Evolutionary conservation across 148 eudicot species (phyloP).

Genomic region (Rheum nobile): DNA sequence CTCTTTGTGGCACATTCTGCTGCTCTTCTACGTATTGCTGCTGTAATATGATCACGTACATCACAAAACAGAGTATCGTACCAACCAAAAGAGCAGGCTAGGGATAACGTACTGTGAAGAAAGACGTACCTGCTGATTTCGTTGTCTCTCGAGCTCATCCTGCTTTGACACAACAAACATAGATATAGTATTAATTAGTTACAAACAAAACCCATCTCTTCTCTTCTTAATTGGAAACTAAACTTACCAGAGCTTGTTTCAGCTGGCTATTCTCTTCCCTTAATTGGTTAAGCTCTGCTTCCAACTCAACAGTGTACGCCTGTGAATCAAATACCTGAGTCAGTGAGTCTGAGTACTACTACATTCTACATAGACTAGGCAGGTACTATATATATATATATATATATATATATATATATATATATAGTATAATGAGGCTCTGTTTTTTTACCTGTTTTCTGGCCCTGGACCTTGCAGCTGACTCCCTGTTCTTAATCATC

Average conservation of each 20-base stretch:
- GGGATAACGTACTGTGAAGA: no score
- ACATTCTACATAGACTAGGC: no score
- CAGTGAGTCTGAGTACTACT: no score
- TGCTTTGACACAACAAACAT: conserved; percentile 12
- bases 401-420: no score
- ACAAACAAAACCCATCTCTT: neutral
- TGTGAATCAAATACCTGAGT: conserved; percentile 13
- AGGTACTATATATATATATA: no score
- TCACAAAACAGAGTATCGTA: no score
- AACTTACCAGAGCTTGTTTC: conserved; percentile 44
- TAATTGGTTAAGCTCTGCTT: conserved; percentile 63
- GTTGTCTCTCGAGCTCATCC: conserved; percentile 40
- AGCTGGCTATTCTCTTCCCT: conserved; percentile 51
- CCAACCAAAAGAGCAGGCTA: no score
- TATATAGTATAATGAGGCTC: no score
- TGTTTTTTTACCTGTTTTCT: conserved; percentile 98
- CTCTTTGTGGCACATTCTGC: conserved; percentile 24
- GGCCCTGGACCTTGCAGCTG: conserved; percentile 91
- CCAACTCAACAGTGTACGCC: conserved; percentile 89
- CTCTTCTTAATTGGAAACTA: neutral
- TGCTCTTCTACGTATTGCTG: conserved; percentile 35
- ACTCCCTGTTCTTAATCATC: conserved; percentile 85
- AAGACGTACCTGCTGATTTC: conserved; percentile 38
- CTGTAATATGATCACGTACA: no score
- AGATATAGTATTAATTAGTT: neutral